These are phyloP conservation scores for Pseudocercospora fijiensis DNA, from an alignment of 2,329 filamentous ascomycete genomes.

Conservation along the genomic window DNA sequence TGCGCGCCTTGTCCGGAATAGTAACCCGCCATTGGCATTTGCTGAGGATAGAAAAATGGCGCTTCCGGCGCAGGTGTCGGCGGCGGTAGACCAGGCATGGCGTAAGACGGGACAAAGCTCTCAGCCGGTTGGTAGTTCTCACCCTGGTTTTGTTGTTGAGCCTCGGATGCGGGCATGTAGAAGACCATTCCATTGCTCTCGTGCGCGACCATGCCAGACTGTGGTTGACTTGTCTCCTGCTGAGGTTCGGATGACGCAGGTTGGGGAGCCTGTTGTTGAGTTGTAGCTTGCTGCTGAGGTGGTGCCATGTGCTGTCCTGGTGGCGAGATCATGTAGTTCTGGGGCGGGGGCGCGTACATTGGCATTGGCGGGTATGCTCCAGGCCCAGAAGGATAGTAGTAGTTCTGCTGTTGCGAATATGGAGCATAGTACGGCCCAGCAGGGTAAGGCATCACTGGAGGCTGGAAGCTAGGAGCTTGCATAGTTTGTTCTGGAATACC, in stretches of 20 bases:
- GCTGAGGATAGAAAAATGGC: slow-evolving; percentile 29
- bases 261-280: slow-evolving; percentile 26
- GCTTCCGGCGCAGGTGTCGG: slow-evolving; percentile 30
- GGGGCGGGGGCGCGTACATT: slow-evolving; percentile 35
- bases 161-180: slow-evolving; percentile 57
- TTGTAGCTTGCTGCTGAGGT: slow-evolving; percentile 20
- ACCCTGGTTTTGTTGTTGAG: slow-evolving; percentile 28
- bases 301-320: slow-evolving; percentile 37
- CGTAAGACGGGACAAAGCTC: slow-evolving; percentile 37
- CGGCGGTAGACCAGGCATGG: slow-evolving; percentile 36
- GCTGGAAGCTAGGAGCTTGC: slow-evolving; percentile 86
- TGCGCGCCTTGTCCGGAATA: slow-evolving; percentile 23
- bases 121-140: slow-evolving; percentile 37
- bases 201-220: slow-evolving; percentile 66
- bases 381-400: slow-evolving; percentile 60
- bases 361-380: slow-evolving; percentile 32
- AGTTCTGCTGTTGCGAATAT: slow-evolving; percentile 55
- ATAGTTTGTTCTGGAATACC: slow-evolving; percentile 92
- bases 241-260: slow-evolving; percentile 15
- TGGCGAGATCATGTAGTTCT: slow-evolving; percentile 38
- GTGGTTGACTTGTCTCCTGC: slow-evolving; percentile 37
- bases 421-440: slow-evolving; percentile 55
- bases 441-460: slow-evolving; percentile 58
- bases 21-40: slow-evolving; percentile 24
- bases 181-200: slow-evolving; percentile 96